Evolutionary conservation across 495 filamentous ascomycete genomes (phyloP).

Genomic region (Trichoderma gamsii): DNA sequence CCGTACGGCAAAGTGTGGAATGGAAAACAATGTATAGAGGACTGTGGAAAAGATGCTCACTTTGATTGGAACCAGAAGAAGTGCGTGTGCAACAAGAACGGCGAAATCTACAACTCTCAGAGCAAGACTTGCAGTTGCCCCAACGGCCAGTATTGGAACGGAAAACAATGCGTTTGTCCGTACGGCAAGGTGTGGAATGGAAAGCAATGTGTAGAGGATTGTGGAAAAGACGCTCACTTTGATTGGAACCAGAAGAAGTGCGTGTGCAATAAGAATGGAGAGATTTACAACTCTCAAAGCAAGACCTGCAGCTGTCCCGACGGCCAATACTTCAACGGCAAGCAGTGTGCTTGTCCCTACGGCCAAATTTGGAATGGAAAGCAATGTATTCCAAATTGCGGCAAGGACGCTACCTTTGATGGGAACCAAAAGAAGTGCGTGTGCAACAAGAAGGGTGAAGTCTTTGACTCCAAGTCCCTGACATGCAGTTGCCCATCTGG

Average conservation of each 20-base stretch:
- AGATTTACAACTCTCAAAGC: neutral
- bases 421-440: neutral
- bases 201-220: neutral
- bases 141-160: neutral
- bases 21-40: neutral
- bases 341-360: slow-evolving; percentile 4
- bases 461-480: neutral
- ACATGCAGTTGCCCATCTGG: slow-evolving; percentile 11
- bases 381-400: slow-evolving; percentile 3
- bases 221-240: slow-evolving; percentile 13
- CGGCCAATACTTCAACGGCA: slow-evolving; percentile 6
- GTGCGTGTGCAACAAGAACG: slow-evolving; percentile 16
- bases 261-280: slow-evolving; percentile 10
- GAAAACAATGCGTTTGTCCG: slow-evolving; percentile 3
- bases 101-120: neutral
- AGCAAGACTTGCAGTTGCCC: slow-evolving; percentile 13
- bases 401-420: slow-evolving; percentile 5
- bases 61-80: slow-evolving; percentile 5
- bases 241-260: slow-evolving; percentile 4
- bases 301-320: slow-evolving; percentile 14
- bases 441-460: slow-evolving; percentile 10
- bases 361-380: neutral
- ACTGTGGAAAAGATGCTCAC: slow-evolving; percentile 11
- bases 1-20: slow-evolving; percentile 5
- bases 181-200: neutral